phyloP scores from a whole-genome alignment of 108 stramenopile species.

The Chaetoceros tenuissimus region DNA sequence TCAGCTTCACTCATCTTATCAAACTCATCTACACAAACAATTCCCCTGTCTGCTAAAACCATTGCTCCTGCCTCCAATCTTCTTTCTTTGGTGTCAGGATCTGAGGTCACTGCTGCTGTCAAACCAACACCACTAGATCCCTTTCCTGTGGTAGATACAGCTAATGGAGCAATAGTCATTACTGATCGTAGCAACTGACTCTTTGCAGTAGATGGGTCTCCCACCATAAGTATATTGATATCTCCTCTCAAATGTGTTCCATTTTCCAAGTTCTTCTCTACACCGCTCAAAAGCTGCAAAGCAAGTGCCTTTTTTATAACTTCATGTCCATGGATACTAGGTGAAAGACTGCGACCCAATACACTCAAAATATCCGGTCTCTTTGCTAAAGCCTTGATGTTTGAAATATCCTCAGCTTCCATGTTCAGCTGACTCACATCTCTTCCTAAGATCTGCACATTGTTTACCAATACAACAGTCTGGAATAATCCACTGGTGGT shows the following conservation, averaged over 20 bases:
- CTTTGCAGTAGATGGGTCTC: constrained; percentile 99
- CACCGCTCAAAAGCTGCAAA: constrained; percentile 87
- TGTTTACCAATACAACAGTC: constrained; percentile 94
- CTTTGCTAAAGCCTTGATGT: constrained; percentile 73
- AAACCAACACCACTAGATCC: constrained; percentile 98
- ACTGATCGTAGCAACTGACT: constrained; percentile 92
- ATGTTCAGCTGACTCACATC: constrained; percentile 76
- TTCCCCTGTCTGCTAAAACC: constrained; percentile 97
- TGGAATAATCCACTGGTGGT: constrained; percentile 80
- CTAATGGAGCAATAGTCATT: constrained; percentile 93
- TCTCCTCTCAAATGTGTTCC: constrained; percentile 98
- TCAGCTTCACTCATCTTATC: constrained; percentile 90
- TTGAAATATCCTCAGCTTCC: constrained; percentile 66
- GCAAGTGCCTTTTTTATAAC: constrained; percentile 95
- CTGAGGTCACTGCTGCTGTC: constrained; percentile 97
- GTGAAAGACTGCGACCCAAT: constrained; percentile 84
- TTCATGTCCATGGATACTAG: constrained; percentile 96
- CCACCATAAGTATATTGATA: constrained; percentile 99
- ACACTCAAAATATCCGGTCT: constrained; percentile 66
- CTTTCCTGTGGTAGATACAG: constrained; percentile 92
- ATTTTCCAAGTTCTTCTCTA: constrained; percentile 95
- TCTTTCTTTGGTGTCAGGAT: constrained; percentile 95
- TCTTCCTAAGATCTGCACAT: constrained; percentile 83
- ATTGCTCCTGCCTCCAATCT: constrained; percentile 99
- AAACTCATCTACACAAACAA: constrained; percentile 99